Evolutionary conservation across 768 basidiomycete species (phyloP), one percentile per base, ranked within the genome.

Genomic region (Lactarius tabidus): DNA sequence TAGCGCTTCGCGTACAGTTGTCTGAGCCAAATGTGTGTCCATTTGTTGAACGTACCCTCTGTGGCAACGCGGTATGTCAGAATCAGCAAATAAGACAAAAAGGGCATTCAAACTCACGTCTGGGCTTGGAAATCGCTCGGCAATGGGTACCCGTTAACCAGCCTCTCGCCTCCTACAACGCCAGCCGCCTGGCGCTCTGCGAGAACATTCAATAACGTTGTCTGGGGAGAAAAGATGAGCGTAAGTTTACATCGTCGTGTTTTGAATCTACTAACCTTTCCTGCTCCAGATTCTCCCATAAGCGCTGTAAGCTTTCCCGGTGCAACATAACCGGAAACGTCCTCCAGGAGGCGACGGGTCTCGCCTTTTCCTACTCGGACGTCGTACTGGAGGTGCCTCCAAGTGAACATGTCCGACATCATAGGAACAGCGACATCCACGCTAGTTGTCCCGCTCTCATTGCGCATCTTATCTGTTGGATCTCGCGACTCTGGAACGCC

Each of bases 41-140:
- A 84, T 84, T 72, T 96, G 94, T 71, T 95, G 92, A 64, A 88
- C 90, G 71, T 93, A 95, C 0, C 91, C 92, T 56, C 86, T 89
- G 33, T 9, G 64, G 54, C 36, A 35, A 31, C 12, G 18, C 31
- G 3, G 29, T 53, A 52, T n/a, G 54, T 59, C 10, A 62, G 23
- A 3, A 15, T 60, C 31, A 17, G 60, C 26, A 78, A 7, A 79
- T 80, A 48, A 74, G 82, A 76, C 76, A 82, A 71, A 57, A 8
- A 72, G 69, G 36, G 54, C 3, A 7, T 45, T n/a, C 2, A 36
- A 14, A 36, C 59, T 74, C 63, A 79, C 83, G 85, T 86, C 75
- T 85, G 84, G 67, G 85, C 78, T 72, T 81, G 77, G 71, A 83
- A 85, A 60, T 85, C 81, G 0, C 75, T 63, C 6, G 83, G 82